phyloP scores from a whole-genome alignment of 169 alveolate species.

The Theileria parva region DNA sequence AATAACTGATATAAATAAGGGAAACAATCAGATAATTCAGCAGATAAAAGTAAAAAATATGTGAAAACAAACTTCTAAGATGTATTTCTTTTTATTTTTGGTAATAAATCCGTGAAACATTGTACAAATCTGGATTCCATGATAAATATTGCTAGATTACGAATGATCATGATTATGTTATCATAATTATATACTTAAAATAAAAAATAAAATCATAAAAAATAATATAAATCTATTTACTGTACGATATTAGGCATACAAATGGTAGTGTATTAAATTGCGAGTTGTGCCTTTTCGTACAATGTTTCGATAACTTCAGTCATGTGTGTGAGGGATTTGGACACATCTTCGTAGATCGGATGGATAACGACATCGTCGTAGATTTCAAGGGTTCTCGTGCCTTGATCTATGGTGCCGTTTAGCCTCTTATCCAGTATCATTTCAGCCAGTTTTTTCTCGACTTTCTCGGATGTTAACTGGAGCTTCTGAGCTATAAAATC shows the following conservation, averaged over 20 bases:
- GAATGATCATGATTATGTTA: neutral
- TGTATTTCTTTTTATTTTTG: neutral
- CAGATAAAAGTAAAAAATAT: neutral
- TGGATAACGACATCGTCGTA: conserved; percentile 78
- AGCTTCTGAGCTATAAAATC: conserved; percentile 83
- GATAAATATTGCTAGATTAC: neutral
- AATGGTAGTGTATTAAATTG: conserved; percentile 41
- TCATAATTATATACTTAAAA: neutral
- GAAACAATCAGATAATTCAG: too few species aligned
- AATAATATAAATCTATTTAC: neutral
- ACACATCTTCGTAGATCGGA: conserved; percentile 73
- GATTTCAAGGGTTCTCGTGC: conserved; percentile 84
- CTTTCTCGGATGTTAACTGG: conserved; percentile 79
- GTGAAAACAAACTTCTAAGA: neutral
- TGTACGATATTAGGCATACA: neutral
- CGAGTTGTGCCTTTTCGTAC: conserved; percentile 78
- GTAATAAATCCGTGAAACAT: neutral
- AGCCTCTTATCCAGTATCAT: conserved; percentile 93
- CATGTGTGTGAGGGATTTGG: conserved; percentile 73
- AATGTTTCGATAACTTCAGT: conserved; percentile 80
- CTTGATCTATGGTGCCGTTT: conserved; percentile 92
- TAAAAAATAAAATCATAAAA: neutral
- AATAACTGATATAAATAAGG: neutral
- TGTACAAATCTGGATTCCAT: conserved; percentile 6
- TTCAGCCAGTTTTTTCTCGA: conserved; percentile 87